Conservation (phyloP, 2,329 filamentous ascomycete genomes). For the Leptographium wingfieldii region DNA sequence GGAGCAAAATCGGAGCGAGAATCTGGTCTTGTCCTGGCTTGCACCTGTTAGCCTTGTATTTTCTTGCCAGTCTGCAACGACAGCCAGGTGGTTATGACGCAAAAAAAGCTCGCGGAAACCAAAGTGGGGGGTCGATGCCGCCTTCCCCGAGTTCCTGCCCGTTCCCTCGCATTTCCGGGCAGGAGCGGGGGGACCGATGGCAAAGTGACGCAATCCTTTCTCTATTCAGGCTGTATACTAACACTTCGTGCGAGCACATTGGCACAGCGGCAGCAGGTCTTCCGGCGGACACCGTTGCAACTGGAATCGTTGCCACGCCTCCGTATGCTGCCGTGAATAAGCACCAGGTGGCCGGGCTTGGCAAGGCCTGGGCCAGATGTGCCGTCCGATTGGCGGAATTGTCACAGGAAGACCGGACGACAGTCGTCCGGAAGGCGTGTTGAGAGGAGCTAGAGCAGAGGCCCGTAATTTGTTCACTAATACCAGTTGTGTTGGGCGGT, state of each 20-base stretch:
- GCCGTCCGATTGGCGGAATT: not conserved
- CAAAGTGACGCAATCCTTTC: too few relatives aligned
- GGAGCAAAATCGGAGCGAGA: conserved; percentile 6
- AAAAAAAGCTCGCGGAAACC: not conserved
- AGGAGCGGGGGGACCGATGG: not conserved
- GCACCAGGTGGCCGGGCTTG: not conserved
- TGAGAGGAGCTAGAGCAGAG: not conserved
- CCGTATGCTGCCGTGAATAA: not conserved
- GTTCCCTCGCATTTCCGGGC: not conserved
- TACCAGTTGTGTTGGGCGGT: too few relatives aligned
- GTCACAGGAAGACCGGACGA: not conserved
- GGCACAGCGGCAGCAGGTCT: not conserved
- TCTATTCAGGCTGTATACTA: too few relatives aligned
- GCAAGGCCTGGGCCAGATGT: not conserved
- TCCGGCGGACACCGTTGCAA: not conserved
- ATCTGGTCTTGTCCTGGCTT: not conserved
- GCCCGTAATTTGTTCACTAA: too few relatives aligned
- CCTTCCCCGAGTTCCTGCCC: not conserved
- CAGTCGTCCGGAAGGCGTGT: not conserved
- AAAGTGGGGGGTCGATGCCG: not conserved
- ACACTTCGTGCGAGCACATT: not conserved
- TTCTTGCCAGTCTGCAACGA: not conserved
- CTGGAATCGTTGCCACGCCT: not conserved
- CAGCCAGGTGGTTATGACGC: not conserved
- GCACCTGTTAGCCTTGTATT: not conserved